Conservation (phyloP, 371 early-diverging fungal species). For the Mortierella sp. region DNA sequence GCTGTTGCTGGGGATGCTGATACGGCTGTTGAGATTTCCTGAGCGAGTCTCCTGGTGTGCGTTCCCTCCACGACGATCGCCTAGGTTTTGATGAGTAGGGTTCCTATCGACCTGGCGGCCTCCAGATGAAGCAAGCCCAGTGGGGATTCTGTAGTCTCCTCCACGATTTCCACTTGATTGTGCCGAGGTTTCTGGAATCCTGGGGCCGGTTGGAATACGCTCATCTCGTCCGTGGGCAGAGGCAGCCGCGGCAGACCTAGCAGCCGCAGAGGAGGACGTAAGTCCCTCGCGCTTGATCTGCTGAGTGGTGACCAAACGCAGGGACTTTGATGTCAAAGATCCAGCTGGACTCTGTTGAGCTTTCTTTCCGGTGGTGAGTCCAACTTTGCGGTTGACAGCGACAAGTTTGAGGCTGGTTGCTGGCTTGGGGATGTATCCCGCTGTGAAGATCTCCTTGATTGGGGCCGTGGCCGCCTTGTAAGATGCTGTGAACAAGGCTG, state of each 20-base stretch:
- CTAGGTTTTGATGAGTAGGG: not conserved
- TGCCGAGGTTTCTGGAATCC: conserved; percentile 3
- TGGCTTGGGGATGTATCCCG: conserved; percentile 53
- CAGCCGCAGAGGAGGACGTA: conserved; percentile 9
- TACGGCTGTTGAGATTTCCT: not conserved
- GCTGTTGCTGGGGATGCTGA: not conserved
- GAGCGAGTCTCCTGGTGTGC: not conserved
- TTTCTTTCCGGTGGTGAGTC: conserved; percentile 12
- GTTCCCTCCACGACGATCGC: not conserved
- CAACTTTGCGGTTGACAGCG: conserved; percentile 41
- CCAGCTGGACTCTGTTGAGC: conserved; percentile 6
- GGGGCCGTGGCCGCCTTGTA: conserved; percentile 48
- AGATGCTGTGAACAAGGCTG: conserved; percentile 44
- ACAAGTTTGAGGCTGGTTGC: conserved; percentile 34
- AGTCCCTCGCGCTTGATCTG: conserved; percentile 24
- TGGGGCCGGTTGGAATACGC: conserved; percentile 14
- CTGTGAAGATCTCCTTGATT: conserved; percentile 51
- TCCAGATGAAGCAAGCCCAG: not conserved
- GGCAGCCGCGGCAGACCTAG: not conserved
- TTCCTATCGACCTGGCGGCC: conserved; percentile 16
- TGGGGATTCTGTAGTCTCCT: conserved; percentile 25
- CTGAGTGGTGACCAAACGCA: conserved; percentile 47
- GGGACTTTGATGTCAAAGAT: conserved; percentile 27
- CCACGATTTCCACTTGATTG: conserved; percentile 27
- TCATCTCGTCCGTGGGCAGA: not conserved